Percentiles rank a stretch among this genome's conserved stretches.
phyloP scores from a whole-genome alignment of 1,284 basidiomycete species.

The Puccinia horiana region DNA sequence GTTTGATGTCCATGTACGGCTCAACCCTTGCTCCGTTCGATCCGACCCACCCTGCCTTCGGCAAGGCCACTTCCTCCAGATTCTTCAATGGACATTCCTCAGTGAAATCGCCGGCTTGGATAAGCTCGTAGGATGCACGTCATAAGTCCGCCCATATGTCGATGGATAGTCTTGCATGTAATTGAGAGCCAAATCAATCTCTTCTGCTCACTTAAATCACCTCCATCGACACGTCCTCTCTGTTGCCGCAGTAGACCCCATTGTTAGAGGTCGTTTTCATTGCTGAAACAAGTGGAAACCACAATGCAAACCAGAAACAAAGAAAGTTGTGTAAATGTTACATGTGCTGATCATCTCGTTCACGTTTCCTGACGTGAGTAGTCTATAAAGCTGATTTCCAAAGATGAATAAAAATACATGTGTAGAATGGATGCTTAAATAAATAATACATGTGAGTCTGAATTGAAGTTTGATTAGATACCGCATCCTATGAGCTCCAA shows the following conservation, averaged over 20 bases:
- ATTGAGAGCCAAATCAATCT: background rate
- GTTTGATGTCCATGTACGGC: constrained; percentile 4
- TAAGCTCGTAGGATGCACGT: no score
- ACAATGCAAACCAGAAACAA: background rate
- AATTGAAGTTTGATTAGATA: background rate
- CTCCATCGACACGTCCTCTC: background rate
- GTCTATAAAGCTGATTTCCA: background rate
- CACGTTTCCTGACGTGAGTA: background rate
- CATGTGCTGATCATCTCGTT: background rate
- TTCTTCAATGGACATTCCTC: no score
- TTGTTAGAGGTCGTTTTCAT: no score
- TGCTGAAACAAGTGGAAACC: background rate
- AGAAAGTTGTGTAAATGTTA: background rate
- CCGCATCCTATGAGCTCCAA: background rate
- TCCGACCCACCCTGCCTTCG: background rate
- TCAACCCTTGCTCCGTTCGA: background rate
- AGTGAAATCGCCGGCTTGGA: no score
- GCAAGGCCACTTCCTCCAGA: background rate
- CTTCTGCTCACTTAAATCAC: background rate
- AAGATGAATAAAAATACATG: background rate
- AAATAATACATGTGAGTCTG: background rate
- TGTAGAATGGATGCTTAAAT: background rate
- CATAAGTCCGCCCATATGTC: background rate
- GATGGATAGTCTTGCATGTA: background rate
- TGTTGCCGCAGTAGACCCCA: background rate